Evolutionary conservation across 345 rosid species (phyloP).

Genomic region (Physaria fendleri): DNA sequence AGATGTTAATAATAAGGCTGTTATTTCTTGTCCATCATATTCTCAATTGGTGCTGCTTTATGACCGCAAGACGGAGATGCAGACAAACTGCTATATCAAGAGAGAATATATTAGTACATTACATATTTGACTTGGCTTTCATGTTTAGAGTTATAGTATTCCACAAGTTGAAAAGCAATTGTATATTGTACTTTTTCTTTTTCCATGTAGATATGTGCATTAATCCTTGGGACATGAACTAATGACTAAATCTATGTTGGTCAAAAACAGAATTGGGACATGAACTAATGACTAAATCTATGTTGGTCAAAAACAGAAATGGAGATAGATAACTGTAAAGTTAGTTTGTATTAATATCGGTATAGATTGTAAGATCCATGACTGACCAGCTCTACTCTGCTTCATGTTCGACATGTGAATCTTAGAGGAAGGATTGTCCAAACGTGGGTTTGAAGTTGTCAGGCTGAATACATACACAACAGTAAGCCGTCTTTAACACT

Average conservation of each 20-base stretch:
- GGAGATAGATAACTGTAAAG: not conserved
- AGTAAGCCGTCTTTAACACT: slow-evolving; percentile 40
- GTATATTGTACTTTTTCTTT: not conserved
- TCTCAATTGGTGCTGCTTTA: no score
- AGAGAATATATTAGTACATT: not conserved
- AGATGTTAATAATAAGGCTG: no score
- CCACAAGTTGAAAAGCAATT: not conserved
- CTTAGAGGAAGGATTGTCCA: slow-evolving; percentile 77
- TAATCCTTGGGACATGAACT: not conserved
- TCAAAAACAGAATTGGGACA: no score
- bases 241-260: not conserved
- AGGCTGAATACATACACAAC: slow-evolving; percentile 93
- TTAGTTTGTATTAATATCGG: not conserved
- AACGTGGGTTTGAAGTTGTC: slow-evolving; percentile 84
- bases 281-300: not conserved
- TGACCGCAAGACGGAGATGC: not conserved
- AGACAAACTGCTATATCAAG: not conserved
- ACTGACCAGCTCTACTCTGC: slow-evolving; percentile 13
- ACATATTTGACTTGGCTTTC: not conserved
- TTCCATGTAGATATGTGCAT: not conserved
- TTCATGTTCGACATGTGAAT: slow-evolving; percentile 21
- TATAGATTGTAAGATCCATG: not conserved
- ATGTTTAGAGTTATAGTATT: not conserved
- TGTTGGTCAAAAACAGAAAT: not conserved
- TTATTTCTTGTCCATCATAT: no score